Percentiles rank a stretch among this genome's conserved stretches.
Conservation (phyloP, 2,329 filamentous ascomycete species). For the Fusarium palustre region DNA sequence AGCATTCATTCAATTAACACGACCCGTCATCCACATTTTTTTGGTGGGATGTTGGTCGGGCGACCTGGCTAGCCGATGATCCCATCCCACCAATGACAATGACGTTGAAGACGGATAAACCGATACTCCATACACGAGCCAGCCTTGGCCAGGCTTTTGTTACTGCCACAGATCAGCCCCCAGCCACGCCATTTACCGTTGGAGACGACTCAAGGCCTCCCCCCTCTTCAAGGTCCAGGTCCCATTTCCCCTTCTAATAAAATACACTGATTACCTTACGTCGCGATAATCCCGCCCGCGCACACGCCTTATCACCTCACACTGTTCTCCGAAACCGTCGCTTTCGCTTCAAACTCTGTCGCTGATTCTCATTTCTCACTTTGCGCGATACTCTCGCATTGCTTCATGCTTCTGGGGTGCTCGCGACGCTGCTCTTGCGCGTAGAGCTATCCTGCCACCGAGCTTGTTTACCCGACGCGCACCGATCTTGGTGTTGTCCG, state of each 20-base stretch:
- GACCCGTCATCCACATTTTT: slow-evolving; percentile 15
- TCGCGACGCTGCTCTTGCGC: slow-evolving; percentile 48
- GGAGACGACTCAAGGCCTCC: slow-evolving; percentile 45
- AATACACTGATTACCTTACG: slow-evolving; percentile 37
- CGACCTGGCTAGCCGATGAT: slow-evolving; percentile 15
- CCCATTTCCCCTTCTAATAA: slow-evolving; percentile 47
- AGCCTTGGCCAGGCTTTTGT: neutral
- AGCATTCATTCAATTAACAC: slow-evolving; percentile 28
- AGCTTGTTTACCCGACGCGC: slow-evolving; percentile 53
- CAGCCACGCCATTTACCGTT: slow-evolving; percentile 57
- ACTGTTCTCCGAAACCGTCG: slow-evolving; percentile 42
- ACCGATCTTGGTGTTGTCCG: slow-evolving; percentile 49
- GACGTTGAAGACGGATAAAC: rapidly evolving
- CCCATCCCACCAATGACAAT: slow-evolving; percentile 1
- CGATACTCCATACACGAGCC: neutral
- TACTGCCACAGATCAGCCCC: slow-evolving; percentile 43
- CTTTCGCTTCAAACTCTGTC: slow-evolving; percentile 42
- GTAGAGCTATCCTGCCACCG: slow-evolving; percentile 48
- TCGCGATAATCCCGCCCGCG: slow-evolving; percentile 43
- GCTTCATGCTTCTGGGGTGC: slow-evolving; percentile 49
- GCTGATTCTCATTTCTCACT: slow-evolving; percentile 37
- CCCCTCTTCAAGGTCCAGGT: slow-evolving; percentile 47
- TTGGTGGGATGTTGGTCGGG: slow-evolving; percentile 28
- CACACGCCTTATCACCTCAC: slow-evolving; percentile 40
- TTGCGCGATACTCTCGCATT: slow-evolving; percentile 42